Conservation (phyloP, 345 rosid species). For the Eucalyptus camaldulensis region DNA sequence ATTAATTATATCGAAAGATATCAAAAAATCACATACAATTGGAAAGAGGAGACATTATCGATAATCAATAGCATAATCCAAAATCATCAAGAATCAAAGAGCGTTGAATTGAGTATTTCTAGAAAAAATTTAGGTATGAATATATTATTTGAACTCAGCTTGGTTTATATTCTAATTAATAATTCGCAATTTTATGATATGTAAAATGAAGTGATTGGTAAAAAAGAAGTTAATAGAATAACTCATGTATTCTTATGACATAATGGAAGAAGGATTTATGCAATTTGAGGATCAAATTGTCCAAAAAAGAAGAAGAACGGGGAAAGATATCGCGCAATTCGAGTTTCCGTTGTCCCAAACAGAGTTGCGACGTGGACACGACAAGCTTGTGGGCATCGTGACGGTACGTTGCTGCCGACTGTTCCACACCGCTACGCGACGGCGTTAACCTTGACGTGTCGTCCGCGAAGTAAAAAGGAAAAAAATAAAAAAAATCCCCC, state of each 20-base stretch:
- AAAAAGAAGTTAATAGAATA: fast-evolving
- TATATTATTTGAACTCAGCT: fast-evolving
- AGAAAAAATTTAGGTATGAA: fast-evolving
- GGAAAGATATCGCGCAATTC: not conserved
- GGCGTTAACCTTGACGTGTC: not conserved
- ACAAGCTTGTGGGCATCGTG: not conserved
- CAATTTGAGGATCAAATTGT: not conserved
- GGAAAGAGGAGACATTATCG: fast-evolving
- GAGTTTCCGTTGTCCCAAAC: not conserved
- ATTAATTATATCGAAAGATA: fast-evolving
- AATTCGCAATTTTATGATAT: fast-evolving
- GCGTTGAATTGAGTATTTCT: not conserved
- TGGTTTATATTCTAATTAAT: not conserved
- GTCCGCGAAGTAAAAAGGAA: not conserved
- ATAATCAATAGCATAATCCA: fast-evolving
- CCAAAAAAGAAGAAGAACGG: not conserved
- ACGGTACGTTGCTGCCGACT: not conserved
- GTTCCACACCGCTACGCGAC: not conserved
- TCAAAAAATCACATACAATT: not conserved
- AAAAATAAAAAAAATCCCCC: not conserved
- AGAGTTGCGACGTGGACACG: not conserved
- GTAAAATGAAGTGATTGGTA: not conserved
- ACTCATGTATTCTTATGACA: not conserved
- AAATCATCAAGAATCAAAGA: fast-evolving
- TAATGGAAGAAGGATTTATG: not conserved